Evolutionary conservation across 164 flowering plant genomes (phyloP).

Genomic region (Euptelea pleiosperma): DNA sequence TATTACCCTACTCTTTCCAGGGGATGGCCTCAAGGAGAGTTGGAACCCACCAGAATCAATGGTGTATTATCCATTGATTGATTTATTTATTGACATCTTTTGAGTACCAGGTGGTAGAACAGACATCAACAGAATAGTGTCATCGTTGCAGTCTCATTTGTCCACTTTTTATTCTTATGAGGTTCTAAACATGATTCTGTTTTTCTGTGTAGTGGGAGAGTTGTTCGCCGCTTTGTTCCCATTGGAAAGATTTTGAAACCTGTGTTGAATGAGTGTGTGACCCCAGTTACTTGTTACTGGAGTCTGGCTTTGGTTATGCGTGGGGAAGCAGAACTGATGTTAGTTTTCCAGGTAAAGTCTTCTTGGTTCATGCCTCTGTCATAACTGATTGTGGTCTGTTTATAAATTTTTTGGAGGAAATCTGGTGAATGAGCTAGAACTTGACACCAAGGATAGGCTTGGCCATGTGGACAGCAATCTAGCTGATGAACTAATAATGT

Average conservation of each 20-base stretch:
- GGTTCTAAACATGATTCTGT: background rate
- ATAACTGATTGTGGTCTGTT: background rate
- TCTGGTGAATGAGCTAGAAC: background rate
- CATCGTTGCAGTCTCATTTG: background rate
- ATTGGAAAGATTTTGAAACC: conserved; percentile 69
- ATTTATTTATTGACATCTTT: too few species aligned
- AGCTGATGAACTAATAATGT: background rate
- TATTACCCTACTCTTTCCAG: too few species aligned
- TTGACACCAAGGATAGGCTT: too few species aligned
- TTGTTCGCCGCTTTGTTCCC: conserved; percentile 64
- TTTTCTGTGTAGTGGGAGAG: conserved; percentile 46
- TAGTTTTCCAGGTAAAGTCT: conserved; percentile 66
- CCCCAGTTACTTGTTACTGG: conserved; percentile 95
- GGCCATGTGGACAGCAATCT: background rate
- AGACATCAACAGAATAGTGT: too few species aligned
- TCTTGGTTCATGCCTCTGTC: background rate
- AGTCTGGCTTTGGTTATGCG: conserved; percentile 63
- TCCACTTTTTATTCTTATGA: background rate
- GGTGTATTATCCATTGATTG: too few species aligned
- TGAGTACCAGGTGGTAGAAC: too few species aligned
- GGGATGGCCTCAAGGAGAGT: too few species aligned
- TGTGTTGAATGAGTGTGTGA: conserved; percentile 75
- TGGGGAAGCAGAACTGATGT: conserved; percentile 56
- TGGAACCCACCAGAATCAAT: too few species aligned
- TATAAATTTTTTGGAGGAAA: background rate